These are phyloP conservation scores for Oryza meridionalis DNA, from an alignment of 176 grass and related monocot genomes.

Conservation along the genomic window DNA sequence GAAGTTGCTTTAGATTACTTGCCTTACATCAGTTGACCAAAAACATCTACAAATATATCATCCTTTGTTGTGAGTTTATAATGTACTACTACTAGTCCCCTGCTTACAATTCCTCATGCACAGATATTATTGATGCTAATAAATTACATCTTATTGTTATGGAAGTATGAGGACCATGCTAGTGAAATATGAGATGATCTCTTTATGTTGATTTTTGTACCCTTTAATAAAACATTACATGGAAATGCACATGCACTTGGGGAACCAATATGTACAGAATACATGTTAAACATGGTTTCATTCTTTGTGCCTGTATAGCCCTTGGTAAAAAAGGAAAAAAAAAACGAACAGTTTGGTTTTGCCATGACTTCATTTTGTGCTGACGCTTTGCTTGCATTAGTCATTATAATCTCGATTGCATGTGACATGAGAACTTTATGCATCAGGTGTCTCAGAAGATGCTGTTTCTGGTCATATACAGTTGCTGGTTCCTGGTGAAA, in stretches of 20 bases:
- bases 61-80: conserved; percentile 22
- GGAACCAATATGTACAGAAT: background rate
- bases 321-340: background rate
- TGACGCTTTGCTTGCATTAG: conserved; percentile 8
- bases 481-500: conserved; percentile 89
- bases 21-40: background rate
- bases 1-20: background rate
- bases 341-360: background rate
- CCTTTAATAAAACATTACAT: background rate
- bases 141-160: background rate
- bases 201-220: background rate
- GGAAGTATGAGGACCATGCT: background rate
- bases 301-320: background rate
- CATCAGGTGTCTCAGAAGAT: conserved; percentile 94
- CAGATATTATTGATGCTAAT: conserved; percentile 21
- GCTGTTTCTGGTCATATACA: conserved; percentile 99
- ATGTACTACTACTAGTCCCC: background rate
- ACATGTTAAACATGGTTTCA: background rate
- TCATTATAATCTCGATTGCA: conserved; percentile 1
- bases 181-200: background rate
- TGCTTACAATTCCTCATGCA: background rate
- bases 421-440: conserved; percentile 11
- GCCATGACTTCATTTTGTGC: background rate
- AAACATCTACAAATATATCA: background rate
- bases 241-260: conserved; percentile 6